Percentiles rank a stretch among this genome's conserved stretches.
Conservation (phyloP, 495 filamentous ascomycete genomes). For the Talaromyces wortmannii region DNA sequence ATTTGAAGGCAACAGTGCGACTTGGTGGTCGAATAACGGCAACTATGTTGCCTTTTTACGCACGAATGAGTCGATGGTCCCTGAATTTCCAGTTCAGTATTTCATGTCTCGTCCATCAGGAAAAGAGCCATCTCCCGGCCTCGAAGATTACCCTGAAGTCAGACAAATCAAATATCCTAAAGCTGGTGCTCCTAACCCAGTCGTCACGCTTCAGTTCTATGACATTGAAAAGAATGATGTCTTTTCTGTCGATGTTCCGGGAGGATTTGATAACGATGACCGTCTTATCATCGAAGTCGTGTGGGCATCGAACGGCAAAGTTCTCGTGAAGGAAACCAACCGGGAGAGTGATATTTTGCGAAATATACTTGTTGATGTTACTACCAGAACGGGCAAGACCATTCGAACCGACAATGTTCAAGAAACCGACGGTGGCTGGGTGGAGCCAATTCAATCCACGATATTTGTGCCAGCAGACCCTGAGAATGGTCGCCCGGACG, state of each 20-base stretch:
- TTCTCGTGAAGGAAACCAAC: conserved; percentile 86
- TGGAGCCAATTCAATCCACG: conserved; percentile 86
- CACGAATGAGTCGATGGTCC: conserved; percentile 87
- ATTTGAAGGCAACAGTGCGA: conserved; percentile 69
- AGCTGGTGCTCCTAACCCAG: conserved; percentile 86
- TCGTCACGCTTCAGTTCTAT: conserved; percentile 83
- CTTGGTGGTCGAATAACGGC: conserved; percentile 91
- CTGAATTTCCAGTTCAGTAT: conserved; percentile 91
- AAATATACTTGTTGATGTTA: conserved; percentile 80
- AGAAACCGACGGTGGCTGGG: conserved; percentile 89
- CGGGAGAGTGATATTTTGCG: conserved; percentile 86
- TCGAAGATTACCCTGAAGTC: conserved; percentile 88
- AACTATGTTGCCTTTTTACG: conserved; percentile 84
- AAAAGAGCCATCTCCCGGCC: conserved; percentile 56
- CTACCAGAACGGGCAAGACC: conserved; percentile 64
- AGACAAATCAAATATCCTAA: conserved; percentile 95
- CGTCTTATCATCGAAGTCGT: conserved; percentile 88
- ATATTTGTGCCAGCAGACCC: conserved; percentile 81
- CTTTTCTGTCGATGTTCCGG: conserved; percentile 71
- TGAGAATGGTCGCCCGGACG: conserved; percentile 63
- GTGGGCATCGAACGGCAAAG: conserved; percentile 75
- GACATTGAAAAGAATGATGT: conserved; percentile 73
- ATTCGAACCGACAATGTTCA: conserved; percentile 72
- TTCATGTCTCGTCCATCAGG: conserved; percentile 86
- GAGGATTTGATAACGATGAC: conserved; percentile 72